Evolutionary conservation across 2,329 filamentous ascomycete genomes (phyloP).

Genomic region (Colletotrichum destructivum): DNA sequence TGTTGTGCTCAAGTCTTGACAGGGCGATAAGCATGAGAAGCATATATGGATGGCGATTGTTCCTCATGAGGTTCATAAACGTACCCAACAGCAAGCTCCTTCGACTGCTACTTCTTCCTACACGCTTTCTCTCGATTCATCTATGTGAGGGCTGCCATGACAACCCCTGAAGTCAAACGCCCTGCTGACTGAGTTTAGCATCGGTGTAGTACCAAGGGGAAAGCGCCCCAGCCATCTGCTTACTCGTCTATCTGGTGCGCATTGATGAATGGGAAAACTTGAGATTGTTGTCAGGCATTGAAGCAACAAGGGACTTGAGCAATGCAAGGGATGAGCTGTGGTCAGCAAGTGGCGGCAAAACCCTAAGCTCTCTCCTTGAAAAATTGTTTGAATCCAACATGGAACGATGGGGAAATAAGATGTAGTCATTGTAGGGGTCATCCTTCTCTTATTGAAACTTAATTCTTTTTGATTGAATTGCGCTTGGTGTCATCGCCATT

Average conservation of each 20-base stretch:
- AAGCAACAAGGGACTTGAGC: neutral
- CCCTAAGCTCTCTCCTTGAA: neutral
- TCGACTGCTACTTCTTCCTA: too few relatives aligned
- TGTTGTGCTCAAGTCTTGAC: neutral
- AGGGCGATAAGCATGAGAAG: neutral
- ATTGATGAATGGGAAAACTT: neutral
- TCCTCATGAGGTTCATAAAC: too few relatives aligned
- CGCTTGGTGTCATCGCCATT: neutral
- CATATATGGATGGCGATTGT: too few relatives aligned
- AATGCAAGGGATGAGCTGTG: neutral
- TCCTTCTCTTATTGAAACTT: too few relatives aligned
- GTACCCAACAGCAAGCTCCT: too few relatives aligned
- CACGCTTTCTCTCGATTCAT: too few relatives aligned
- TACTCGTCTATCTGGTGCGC: neutral
- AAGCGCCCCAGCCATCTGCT: fast-evolving
- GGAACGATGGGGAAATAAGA: too few relatives aligned
- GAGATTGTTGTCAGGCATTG: neutral
- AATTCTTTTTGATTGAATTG: too few relatives aligned
- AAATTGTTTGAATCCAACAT: neutral
- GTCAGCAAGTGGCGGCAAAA: neutral
- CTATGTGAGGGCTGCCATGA: too few relatives aligned
- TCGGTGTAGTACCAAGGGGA: neutral
- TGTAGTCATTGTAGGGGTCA: neutral
- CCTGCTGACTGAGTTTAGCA: too few relatives aligned
- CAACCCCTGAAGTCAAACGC: too few relatives aligned